phyloP scores from a whole-genome alignment of 441 rosid genomes.

The Corymbia citriodora region DNA sequence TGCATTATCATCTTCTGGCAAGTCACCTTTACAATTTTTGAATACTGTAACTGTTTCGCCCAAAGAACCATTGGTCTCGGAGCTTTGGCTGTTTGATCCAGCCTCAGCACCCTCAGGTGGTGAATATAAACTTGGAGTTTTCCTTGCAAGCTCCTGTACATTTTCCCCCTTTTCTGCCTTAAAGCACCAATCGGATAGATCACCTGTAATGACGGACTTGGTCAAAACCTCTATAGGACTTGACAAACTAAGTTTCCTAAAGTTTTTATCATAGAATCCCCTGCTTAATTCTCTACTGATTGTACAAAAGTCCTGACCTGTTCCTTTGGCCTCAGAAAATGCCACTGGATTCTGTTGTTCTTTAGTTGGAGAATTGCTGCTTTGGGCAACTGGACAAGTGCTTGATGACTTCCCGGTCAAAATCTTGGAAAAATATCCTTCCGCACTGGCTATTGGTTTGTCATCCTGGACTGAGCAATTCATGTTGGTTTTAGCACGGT shows the following conservation, averaged over 20 bases:
- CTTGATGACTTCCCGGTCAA: slow-evolving; percentile 2
- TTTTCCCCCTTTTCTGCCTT: slow-evolving; percentile 1
- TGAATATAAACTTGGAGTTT: slow-evolving; percentile 3
- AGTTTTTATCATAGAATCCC: neutral
- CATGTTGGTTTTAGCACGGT: slow-evolving; percentile 9
- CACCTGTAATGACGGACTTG: neutral
- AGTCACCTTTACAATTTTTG: neutral
- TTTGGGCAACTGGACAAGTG: slow-evolving; percentile 1
- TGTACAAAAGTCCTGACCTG: neutral
- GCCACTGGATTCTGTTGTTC: slow-evolving; percentile 2
- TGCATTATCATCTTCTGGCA: neutral
- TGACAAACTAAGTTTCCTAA: slow-evolving; percentile 3
- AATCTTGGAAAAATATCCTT: neutral
- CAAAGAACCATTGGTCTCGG: neutral
- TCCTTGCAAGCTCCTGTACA: neutral
- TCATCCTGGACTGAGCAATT: slow-evolving; percentile 4
- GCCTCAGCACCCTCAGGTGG: slow-evolving; percentile 3
- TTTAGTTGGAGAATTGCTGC: neutral
- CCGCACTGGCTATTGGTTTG: neutral
- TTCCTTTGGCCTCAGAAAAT: slow-evolving; percentile 9
- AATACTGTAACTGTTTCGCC: slow-evolving; percentile 3
- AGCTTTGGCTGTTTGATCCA: slow-evolving; percentile 1
- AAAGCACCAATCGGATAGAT: neutral
- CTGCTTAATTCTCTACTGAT: neutral
- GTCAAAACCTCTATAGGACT: neutral